Base-by-base conservation (phyloP, 169 alveolate genomes). In the Plasmodium yoelii region DNA sequence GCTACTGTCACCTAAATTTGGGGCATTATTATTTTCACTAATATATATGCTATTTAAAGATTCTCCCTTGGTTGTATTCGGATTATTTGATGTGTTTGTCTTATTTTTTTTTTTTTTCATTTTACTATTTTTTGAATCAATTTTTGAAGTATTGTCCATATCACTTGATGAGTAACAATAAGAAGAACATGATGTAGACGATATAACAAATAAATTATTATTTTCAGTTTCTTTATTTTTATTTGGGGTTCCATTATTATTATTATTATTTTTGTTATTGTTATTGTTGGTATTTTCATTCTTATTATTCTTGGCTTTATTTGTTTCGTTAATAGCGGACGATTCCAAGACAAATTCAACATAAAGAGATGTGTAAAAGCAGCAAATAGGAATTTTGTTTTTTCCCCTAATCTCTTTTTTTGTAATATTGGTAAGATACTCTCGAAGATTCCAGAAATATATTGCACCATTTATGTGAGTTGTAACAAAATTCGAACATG, bases 121-220 rank as follows among this genome's bases (percentile, higher is more conserved):
- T 15, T 51, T 51, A 3, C 59, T 12, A 13, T 51, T 12, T 51
- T 51, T 12, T 26, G 22, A 42, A 13, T 51, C 59, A 8, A n/a
- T 75, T 55, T 18, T 53, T 13, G 80, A 64, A 15, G 42, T 18
- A 15, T 77, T 42, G 24, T 64, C 88, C 10, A 63, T 34, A 10
- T 73, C 91, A 28, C 91, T 70, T 9, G 91, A 86, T 10, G 90
- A 82, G 46, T 67, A 82, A 49, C 71, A 82, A 26, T 82, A 82
- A 12, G 91, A 68, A 7, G 91, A 86, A 5, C 82, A 86, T 8
- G 91, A 86, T 4, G 91, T 70, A 1, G 91, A 86, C 8, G 91
- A 86, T 86, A 86, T 86, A 13, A 86, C 75, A 70, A 70, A 86
- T 19, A 86, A 18, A 57, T 86, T 71, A 28, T 86, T 73, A 10